Evolutionary conservation across 345 rosid genomes (phyloP).

Genomic region (Anastatica hierochuntica): DNA sequence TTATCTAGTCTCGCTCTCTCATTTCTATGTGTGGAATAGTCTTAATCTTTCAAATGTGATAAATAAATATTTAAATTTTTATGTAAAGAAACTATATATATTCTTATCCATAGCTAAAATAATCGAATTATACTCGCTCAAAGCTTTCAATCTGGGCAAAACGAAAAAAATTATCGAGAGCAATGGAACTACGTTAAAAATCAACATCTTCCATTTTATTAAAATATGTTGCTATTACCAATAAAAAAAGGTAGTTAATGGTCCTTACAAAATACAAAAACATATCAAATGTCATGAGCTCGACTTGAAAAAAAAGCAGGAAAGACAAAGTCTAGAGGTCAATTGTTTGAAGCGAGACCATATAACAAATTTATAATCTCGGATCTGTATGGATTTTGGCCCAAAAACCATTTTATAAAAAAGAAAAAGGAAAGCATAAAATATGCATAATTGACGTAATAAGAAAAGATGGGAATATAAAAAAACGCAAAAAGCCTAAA

Average conservation of each 20-base stretch:
- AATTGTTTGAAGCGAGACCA: too few relatives aligned
- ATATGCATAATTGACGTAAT: not conserved
- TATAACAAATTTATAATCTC: too few relatives aligned
- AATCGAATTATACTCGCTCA: not conserved
- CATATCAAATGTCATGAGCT: too few relatives aligned
- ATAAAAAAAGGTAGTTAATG: too few relatives aligned
- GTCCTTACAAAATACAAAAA: too few relatives aligned
- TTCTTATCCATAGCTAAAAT: not conserved
- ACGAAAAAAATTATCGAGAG: too few relatives aligned
- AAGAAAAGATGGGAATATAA: not conserved
- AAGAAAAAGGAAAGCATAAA: too few relatives aligned
- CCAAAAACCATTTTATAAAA: too few relatives aligned
- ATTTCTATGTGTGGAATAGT: not conserved
- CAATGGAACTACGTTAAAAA: not conserved
- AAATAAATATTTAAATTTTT: not conserved
- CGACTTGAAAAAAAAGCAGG: too few relatives aligned
- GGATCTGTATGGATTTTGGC: too few relatives aligned
- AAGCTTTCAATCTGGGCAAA: not conserved
- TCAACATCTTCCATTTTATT: not conserved
- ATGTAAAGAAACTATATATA: not conserved
- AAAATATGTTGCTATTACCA: too few relatives aligned
- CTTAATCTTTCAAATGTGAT: not conserved
- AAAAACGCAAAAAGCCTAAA: conserved; percentile 11
- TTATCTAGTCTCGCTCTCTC: not conserved
- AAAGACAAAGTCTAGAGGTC: too few relatives aligned